Percentiles rank a stretch among this genome's conserved stretches.
Evolutionary conservation across 805 yeast species (phyloP).

Genomic region (Nakazawaea molendinolei): DNA sequence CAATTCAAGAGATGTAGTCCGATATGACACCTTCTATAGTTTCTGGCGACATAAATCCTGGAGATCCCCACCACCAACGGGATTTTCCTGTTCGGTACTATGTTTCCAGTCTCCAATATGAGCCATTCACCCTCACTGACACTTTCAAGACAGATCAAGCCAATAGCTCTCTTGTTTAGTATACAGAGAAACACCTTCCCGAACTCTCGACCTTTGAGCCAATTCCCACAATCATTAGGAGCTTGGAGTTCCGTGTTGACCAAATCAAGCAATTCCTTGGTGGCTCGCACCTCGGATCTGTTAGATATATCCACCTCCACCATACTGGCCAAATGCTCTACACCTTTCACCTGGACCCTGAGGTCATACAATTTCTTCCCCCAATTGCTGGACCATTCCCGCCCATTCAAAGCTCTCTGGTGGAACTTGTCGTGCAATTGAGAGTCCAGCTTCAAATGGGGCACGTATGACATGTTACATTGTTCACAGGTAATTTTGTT

Average conservation of each 20-base stretch:
- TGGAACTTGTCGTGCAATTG: conserved; percentile 48
- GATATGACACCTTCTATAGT: conserved; percentile 43
- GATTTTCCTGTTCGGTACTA: conserved; percentile 41
- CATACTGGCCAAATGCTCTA: conserved; percentile 17
- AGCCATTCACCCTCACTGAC: conserved; percentile 50
- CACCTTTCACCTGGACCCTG: conserved; percentile 7
- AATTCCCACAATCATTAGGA: conserved; percentile 25
- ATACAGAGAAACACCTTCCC: conserved; percentile 48
- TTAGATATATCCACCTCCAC: conserved; percentile 28
- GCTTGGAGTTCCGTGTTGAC: conserved; percentile 61
- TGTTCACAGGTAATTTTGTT: conserved; percentile 30
- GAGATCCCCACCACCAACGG: conserved; percentile 39
- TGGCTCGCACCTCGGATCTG: conserved; percentile 26
- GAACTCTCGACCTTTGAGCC: conserved; percentile 17
- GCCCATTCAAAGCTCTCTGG: conserved; percentile 38
- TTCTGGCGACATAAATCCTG: conserved; percentile 38
- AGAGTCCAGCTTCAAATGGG: conserved; percentile 34
- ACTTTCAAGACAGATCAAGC: conserved; percentile 48
- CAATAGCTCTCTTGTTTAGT: conserved; percentile 41
- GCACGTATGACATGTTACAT: conserved; percentile 50
- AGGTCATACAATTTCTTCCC: conserved; percentile 18
- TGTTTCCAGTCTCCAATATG: conserved; percentile 40
- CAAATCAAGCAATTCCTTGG: conserved; percentile 37
- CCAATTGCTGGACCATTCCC: conserved; percentile 38
- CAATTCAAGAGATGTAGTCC: conserved; percentile 38